Evolutionary conservation across 2,329 filamentous ascomycete species (phyloP), one percentile per base, ranked within the genome.

Genomic region (Xylariaceae sp.): DNA sequence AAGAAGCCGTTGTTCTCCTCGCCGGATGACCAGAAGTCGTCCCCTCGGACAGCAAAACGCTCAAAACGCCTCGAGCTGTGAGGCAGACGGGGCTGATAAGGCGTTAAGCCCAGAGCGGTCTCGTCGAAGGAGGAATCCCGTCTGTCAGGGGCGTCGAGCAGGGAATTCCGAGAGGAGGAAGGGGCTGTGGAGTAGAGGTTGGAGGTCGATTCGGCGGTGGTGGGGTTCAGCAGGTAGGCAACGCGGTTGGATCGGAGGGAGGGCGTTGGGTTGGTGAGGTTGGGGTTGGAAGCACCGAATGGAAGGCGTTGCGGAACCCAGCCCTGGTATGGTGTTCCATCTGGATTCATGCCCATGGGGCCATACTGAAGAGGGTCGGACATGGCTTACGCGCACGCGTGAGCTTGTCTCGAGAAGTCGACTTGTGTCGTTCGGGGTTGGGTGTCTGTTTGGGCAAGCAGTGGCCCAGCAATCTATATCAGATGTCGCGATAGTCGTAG

Each of bases 1-100:
- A 95, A 90, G 72, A 92, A 92, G 47, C 66, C 58, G 47, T 74
- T 64, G 52, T 63, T 55, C 36, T 52, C 59, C 20, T 61, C 27
- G 12, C 27, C 12, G 27, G 3, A 32, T 12, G 27, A 12, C 27
- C 27, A 32, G 27, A 14, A 14, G n/a, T n/a, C n/a, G n/a, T n/a
- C n/a, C n/a, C n/a, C n/a, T n/a, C n/a, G n/a, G n/a, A n/a, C n/a
- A n/a, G n/a, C n/a, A n/a, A n/a, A n/a, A n/a, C n/a, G n/a, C 27
- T 32, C 27, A 16, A 32, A 32, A 16, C 12, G 12, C 27, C 27
- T 32, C 5, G 27, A 32, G 27, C 12, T 32, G 12, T 16, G 27
- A 16, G 27, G 27, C 16, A 32, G 29, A 16, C 34, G 4, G 14
- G n/a, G 5, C n/a, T n/a, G n/a, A n/a, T n/a, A n/a, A n/a, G n/a